A percentile compares a stretch with the other conserved stretches of the same genome.
These are phyloP conservation scores for Emergomyces pasteurianus DNA, from an alignment of 2,329 filamentous ascomycete genomes.

Conservation along the genomic window DNA sequence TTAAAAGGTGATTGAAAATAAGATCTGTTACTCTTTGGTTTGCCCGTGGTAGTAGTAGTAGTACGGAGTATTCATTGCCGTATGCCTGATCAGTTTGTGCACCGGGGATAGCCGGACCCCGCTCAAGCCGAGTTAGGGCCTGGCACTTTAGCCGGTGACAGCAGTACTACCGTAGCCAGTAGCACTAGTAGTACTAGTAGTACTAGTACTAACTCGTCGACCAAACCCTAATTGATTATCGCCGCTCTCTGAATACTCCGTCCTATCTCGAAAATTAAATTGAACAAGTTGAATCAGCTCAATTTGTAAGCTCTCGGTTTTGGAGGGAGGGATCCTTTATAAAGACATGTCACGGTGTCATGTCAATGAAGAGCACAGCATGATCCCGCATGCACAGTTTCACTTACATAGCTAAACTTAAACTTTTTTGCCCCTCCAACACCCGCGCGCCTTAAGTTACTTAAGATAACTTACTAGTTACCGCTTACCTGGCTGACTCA, in stretches of 20 bases:
- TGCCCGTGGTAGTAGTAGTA: too few relatives aligned
- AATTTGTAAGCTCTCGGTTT: neutral
- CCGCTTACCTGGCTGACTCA: neutral
- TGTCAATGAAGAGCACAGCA: neutral
- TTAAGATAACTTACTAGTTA: too few relatives aligned
- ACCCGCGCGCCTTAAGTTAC: neutral
- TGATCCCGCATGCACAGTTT: too few relatives aligned
- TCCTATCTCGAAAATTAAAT: neutral
- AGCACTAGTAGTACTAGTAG: too few relatives aligned
- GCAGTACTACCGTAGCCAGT: too few relatives aligned
- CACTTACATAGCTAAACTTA: neutral
- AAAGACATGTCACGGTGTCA: neutral
- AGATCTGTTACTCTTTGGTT: neutral
- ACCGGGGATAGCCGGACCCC: neutral
- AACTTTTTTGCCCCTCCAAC: neutral
- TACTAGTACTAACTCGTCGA: too few relatives aligned
- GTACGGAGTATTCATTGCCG: too few relatives aligned
- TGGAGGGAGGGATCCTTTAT: neutral
- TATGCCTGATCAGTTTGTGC: neutral
- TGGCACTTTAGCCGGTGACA: neutral
- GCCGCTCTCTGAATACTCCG: neutral
- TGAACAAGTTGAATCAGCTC: neutral
- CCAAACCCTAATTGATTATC: constrained; percentile 5
- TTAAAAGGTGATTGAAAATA: neutral
- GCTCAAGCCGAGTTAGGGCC: neutral